Conservation (phyloP, 352 stramenopile genomes). For the Phytophthora sp. region DNA sequence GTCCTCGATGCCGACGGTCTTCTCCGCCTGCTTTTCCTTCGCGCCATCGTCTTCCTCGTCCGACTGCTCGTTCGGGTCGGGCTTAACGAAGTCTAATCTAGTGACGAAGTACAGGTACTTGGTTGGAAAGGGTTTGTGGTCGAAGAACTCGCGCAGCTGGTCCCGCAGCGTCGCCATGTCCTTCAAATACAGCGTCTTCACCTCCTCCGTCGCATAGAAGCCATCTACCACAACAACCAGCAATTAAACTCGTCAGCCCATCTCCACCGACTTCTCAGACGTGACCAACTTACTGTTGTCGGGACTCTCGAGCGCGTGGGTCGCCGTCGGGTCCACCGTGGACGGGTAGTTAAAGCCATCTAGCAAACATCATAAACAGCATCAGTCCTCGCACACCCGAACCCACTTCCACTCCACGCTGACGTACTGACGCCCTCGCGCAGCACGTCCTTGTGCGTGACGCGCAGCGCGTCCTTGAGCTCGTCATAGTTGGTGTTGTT, state of each 20-base stretch:
- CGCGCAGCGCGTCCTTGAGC: conserved; percentile 69
- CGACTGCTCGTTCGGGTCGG: conserved; percentile 45
- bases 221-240: conserved; percentile 32
- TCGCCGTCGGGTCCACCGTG: conserved; percentile 65
- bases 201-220: conserved; percentile 69
- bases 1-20: conserved; percentile 50
- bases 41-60: conserved; percentile 42
- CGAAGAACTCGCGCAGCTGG: conserved; percentile 80
- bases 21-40: conserved; percentile 9
- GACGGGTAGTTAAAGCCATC: conserved; percentile 71
- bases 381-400: neutral
- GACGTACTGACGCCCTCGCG: conserved; percentile 80
- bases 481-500: conserved; percentile 73
- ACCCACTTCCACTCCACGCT: too few species aligned
- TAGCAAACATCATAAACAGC: conserved; percentile 11
- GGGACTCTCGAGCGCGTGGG: conserved; percentile 62
- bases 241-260: neutral
- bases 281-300: conserved; percentile 55
- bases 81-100: conserved; percentile 78
- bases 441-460: conserved; percentile 75
- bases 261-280: neutral
- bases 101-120: conserved; percentile 90
- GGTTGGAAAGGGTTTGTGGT: conserved; percentile 79
- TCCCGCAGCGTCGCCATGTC: conserved; percentile 73
- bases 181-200: conserved; percentile 68